Percentiles rank a stretch among this genome's conserved stretches.
These are phyloP conservation scores for Solanum appendiculatum DNA, from an alignment of 257 asterid genomes.

Conservation along the genomic window DNA sequence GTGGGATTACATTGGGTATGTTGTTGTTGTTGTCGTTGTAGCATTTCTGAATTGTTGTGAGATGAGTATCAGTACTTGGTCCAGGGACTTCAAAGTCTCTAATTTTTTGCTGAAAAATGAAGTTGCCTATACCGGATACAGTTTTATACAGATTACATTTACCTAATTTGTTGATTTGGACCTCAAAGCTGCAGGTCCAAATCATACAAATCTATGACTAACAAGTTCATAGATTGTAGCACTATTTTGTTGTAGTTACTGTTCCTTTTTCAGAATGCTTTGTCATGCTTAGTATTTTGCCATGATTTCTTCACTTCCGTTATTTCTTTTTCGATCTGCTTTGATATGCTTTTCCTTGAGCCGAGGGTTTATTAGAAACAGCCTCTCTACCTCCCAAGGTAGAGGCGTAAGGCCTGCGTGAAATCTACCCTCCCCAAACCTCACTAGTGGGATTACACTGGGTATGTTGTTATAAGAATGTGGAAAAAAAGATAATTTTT, in stretches of 20 bases:
- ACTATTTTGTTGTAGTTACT: background rate
- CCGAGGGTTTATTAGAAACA: background rate
- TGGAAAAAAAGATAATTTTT: background rate
- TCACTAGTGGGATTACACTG: background rate
- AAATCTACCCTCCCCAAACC: background rate
- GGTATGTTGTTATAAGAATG: background rate
- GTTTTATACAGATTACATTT: background rate
- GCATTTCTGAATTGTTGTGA: background rate
- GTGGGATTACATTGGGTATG: background rate
- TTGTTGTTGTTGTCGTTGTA: background rate
- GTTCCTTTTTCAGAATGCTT: background rate
- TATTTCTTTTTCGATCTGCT: background rate
- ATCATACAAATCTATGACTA: background rate
- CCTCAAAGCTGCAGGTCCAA: background rate
- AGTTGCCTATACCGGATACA: background rate
- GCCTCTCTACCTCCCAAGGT: background rate
- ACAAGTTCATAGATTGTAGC: background rate
- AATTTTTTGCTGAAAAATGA: background rate
- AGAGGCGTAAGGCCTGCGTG: background rate
- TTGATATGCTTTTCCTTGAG: background rate
- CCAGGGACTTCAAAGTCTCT: background rate
- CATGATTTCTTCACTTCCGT: background rate
- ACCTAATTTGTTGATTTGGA: background rate
- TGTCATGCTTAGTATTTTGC: background rate
- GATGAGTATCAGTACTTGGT: background rate